A percentile compares a stretch with the other conserved stretches of the same genome.
These are phyloP conservation scores for Ilyonectria robusta DNA, from an alignment of 2,329 filamentous ascomycete species.

Conservation along the genomic window DNA sequence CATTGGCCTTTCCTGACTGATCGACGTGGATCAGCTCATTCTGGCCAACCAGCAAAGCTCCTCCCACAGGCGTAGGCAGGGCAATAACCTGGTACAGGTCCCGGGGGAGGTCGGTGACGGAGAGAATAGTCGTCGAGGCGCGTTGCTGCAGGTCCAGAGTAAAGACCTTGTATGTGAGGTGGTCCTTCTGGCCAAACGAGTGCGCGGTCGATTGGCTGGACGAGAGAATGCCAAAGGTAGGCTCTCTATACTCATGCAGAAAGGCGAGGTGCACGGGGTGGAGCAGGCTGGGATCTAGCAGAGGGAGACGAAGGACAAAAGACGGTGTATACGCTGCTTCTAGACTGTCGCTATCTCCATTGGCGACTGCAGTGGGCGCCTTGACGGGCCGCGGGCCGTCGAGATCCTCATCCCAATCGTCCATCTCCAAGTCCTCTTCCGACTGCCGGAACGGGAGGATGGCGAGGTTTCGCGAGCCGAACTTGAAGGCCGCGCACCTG, in stretches of 20 bases:
- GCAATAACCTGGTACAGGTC: slow-evolving; percentile 88
- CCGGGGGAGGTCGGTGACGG: slow-evolving; percentile 86
- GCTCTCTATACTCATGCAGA: slow-evolving; percentile 96
- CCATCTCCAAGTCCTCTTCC: slow-evolving; percentile 91
- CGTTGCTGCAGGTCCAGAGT: slow-evolving; percentile 94
- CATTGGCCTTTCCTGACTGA: slow-evolving; percentile 93
- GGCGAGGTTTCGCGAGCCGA: slow-evolving; percentile 88
- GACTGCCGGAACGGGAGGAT: slow-evolving; percentile 92
- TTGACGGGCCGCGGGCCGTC: slow-evolving; percentile 76
- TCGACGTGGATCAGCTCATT: slow-evolving; percentile 97
- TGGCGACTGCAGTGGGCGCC: slow-evolving; percentile 53
- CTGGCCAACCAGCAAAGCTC: slow-evolving; percentile 85
- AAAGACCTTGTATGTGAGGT: slow-evolving; percentile 92
- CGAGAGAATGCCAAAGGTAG: slow-evolving; percentile 95
- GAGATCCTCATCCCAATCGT: slow-evolving; percentile 88
- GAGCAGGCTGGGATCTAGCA: slow-evolving; percentile 88
- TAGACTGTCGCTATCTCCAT: slow-evolving; percentile 55
- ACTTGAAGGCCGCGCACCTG: slow-evolving; percentile 94
- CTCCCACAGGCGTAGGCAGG: slow-evolving; percentile 88
- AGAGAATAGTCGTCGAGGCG: slow-evolving; percentile 92
- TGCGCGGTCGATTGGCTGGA: slow-evolving; percentile 81
- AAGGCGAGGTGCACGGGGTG: slow-evolving; percentile 94
- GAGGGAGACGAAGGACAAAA: slow-evolving; percentile 91
- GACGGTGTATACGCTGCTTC: slow-evolving; percentile 87
- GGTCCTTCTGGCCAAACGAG: slow-evolving; percentile 86